phyloP scores from a whole-genome alignment of 179 eudicot genomes.

The Nepenthes alata region DNA sequence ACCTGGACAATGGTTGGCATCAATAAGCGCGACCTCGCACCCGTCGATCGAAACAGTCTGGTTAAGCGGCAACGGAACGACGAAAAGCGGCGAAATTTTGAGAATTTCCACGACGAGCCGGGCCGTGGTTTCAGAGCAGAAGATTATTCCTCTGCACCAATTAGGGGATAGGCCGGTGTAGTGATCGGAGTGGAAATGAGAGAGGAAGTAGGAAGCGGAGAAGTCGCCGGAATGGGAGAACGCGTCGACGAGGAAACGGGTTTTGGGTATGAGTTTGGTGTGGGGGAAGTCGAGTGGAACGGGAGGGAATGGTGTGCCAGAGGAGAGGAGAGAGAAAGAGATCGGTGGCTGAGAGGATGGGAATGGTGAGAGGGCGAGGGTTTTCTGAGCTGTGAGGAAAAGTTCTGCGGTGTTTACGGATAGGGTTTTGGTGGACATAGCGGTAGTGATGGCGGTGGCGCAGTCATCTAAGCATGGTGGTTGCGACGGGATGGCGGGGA shows the following conservation, averaged over 20 bases:
- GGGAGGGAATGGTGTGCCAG: constrained; percentile 25
- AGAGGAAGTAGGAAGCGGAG: constrained; percentile 76
- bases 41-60: constrained; percentile 45
- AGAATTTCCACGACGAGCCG: constrained; percentile 42
- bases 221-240: constrained; percentile 53
- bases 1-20: constrained; percentile 95
- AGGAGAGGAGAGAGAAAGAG: constrained; percentile 15
- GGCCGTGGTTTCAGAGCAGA: constrained; percentile 55
- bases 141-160: constrained; percentile 68
- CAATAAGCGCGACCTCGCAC: constrained; percentile 53
- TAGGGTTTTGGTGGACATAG: constrained; percentile 37
- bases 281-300: constrained; percentile 53
- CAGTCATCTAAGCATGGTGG: background rate
- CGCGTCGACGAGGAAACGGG: constrained; percentile 74
- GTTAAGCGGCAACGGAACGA: constrained; percentile 33
- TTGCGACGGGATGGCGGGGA: background rate
- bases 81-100: constrained; percentile 27
- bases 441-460: constrained; percentile 11
- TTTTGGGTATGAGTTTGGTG: constrained; percentile 63
- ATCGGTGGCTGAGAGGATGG: constrained; percentile 10
- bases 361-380: constrained; percentile 9
- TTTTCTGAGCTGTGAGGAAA: constrained; percentile 25
- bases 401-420: constrained; percentile 41
- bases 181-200: constrained; percentile 95
- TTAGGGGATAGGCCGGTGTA: constrained; percentile 53